A percentile compares a stretch with the other conserved stretches of the same genome.
phyloP scores from a whole-genome alignment of 805 yeast species.

The Wickerhamiella hasegawae region DNA sequence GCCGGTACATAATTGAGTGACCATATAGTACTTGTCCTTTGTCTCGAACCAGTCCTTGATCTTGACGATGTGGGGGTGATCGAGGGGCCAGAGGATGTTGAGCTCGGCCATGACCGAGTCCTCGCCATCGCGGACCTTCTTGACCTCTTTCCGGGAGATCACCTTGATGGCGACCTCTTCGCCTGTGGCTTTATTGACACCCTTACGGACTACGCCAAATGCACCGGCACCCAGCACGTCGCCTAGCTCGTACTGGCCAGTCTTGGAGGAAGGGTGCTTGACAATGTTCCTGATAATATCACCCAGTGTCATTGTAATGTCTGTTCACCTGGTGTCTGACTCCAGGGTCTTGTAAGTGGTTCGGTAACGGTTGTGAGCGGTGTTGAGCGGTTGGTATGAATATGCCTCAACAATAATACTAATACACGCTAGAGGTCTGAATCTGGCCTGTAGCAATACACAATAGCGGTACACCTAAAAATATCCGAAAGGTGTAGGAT shows the following conservation, averaged over 20 bases:
- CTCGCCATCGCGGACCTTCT: constrained; percentile 67
- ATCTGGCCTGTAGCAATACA: too few relatives aligned
- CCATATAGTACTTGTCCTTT: constrained; percentile 80
- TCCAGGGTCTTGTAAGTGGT: too few relatives aligned
- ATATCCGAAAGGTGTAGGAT: too few relatives aligned
- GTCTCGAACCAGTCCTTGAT: constrained; percentile 89
- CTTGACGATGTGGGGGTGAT: constrained; percentile 79
- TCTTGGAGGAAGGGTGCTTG: too few relatives aligned
- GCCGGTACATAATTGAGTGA: constrained; percentile 88
- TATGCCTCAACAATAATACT: too few relatives aligned
- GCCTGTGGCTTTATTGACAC: constrained; percentile 32
- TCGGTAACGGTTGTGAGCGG: too few relatives aligned
- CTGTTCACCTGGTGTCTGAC: too few relatives aligned
- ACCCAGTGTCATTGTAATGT: too few relatives aligned
- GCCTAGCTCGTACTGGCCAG: constrained; percentile 67
- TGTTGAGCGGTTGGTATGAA: too few relatives aligned
- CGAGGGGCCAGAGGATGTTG: constrained; percentile 43
- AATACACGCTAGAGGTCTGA: too few relatives aligned
- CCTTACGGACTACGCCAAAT: constrained; percentile 81
- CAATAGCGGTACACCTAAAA: too few relatives aligned
- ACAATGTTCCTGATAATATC: too few relatives aligned
- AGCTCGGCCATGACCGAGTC: constrained; percentile 68
- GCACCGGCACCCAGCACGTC: constrained; percentile 88
- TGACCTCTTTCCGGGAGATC: constrained; percentile 68
- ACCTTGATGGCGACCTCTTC: constrained; percentile 85